A percentile compares a stretch with the other conserved stretches of the same genome.
phyloP scores from a whole-genome alignment of 176 grass and related monocot genomes.

The Oryza meridionalis region DNA sequence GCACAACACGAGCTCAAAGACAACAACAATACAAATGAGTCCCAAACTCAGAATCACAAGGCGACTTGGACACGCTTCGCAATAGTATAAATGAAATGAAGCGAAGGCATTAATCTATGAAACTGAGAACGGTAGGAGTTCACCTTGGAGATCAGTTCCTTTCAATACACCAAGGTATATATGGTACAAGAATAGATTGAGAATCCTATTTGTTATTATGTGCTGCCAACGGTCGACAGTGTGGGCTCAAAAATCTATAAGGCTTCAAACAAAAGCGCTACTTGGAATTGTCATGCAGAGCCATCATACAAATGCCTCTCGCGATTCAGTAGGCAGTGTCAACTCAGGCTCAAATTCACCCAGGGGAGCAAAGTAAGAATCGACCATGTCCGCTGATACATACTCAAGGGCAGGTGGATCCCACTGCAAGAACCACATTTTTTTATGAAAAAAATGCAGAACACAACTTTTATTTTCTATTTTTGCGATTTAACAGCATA shows the following conservation, averaged over 20 bases:
- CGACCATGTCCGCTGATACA: slow-evolving; percentile 80
- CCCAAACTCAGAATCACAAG: too few species aligned
- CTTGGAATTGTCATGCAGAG: background rate
- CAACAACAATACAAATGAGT: too few species aligned
- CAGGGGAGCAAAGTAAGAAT: slow-evolving; percentile 78
- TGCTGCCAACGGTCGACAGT: slow-evolving; percentile 8
- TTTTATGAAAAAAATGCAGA: background rate
- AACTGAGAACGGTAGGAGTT: background rate
- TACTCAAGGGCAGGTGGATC: slow-evolving; percentile 86
- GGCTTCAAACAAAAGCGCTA: background rate
- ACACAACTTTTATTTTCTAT: background rate
- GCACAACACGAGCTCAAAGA: too few species aligned
- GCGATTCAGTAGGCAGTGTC: slow-evolving; percentile 72
- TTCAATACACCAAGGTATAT: slow-evolving; percentile 6
- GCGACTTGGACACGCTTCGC: too few species aligned
- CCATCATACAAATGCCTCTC: slow-evolving; percentile 85
- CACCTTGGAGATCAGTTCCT: slow-evolving; percentile 2
- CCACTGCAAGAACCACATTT: slow-evolving; percentile 64
- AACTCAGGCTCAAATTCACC: slow-evolving; percentile 76
- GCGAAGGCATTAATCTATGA: background rate
- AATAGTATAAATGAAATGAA: background rate
- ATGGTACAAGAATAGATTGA: slow-evolving; percentile 22
- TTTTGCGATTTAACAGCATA: background rate
- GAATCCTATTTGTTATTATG: slow-evolving; percentile 14
- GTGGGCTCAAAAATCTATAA: slow-evolving; percentile 14